These are phyloP conservation scores for Tritrichomonas foetus DNA, from an alignment of 208 protist genomes.

Conservation along the genomic window DNA sequence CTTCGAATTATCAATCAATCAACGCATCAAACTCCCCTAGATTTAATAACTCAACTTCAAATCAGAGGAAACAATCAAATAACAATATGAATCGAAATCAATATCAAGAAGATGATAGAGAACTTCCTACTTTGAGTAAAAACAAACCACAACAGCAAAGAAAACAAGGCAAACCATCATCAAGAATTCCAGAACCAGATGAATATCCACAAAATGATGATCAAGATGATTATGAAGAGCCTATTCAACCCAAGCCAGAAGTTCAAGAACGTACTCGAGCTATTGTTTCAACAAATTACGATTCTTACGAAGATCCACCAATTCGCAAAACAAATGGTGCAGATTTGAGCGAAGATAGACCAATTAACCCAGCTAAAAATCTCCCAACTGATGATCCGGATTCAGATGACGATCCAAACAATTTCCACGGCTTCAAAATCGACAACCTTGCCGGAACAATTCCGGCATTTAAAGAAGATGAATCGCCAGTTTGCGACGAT, in stretches of 20 bases:
- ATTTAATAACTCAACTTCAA: background rate
- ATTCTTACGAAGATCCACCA: background rate
- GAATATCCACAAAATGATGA: background rate
- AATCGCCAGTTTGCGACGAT: too few relatives aligned
- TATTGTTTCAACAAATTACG: background rate
- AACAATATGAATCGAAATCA: too few relatives aligned
- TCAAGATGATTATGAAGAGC: background rate
- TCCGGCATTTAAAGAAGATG: background rate
- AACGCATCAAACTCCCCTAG: background rate
- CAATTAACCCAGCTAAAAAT: slow-evolving; percentile 1
- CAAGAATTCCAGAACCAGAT: background rate
- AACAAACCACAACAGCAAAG: background rate
- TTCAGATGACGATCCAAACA: background rate
- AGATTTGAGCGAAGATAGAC: background rate
- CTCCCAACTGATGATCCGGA: background rate
- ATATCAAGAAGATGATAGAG: background rate
- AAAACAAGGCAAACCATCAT: too few relatives aligned
- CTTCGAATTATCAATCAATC: background rate
- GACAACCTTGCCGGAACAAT: background rate
- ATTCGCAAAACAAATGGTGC: too few relatives aligned
- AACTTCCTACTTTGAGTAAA: background rate
- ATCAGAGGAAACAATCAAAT: too few relatives aligned
- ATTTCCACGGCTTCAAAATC: background rate
- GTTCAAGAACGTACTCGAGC: background rate
- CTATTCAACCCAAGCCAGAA: too few relatives aligned